phyloP scores from a whole-genome alignment of 805 yeast species.

The Ogataea pini region DNA sequence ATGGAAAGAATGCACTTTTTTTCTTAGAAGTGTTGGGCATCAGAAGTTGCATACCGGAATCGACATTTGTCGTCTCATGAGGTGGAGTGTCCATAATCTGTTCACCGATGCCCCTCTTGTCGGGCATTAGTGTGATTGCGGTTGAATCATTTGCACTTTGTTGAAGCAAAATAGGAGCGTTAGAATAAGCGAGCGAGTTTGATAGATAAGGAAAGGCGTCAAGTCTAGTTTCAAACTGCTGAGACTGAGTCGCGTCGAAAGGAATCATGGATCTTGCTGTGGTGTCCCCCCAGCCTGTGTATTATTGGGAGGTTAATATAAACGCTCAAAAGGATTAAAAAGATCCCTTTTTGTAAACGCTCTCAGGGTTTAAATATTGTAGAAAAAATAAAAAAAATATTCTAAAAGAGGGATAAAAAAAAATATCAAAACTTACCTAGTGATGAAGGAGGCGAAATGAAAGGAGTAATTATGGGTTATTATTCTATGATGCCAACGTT shows the following conservation, averaged over 20 bases:
- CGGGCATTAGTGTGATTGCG: not conserved
- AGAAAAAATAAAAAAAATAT: not conserved
- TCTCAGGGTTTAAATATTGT: not conserved
- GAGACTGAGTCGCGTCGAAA: slow-evolving; percentile 9
- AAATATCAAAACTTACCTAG: not conserved
- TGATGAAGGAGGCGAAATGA: too few species aligned
- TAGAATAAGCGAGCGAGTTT: not conserved
- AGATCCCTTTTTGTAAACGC: not conserved
- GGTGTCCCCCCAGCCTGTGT: not conserved
- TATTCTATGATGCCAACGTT: too few species aligned
- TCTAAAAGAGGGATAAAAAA: not conserved
- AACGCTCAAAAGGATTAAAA: not conserved
- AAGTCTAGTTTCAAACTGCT: slow-evolving; percentile 5
- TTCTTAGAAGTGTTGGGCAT: slow-evolving; percentile 1
- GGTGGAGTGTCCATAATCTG: not conserved
- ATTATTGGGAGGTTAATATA: not conserved
- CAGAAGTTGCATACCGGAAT: not conserved
- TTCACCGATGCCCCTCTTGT: not conserved
- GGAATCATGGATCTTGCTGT: slow-evolving; percentile 8
- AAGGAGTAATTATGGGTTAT: too few species aligned
- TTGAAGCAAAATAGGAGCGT: slow-evolving; percentile 3
- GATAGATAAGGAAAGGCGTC: slow-evolving; percentile 7
- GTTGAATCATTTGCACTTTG: not conserved
- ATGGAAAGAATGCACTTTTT: slow-evolving; percentile 9
- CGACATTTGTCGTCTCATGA: not conserved